Conservation (phyloP, 805 yeast genomes). For the Candida vartiovaarae region DNA sequence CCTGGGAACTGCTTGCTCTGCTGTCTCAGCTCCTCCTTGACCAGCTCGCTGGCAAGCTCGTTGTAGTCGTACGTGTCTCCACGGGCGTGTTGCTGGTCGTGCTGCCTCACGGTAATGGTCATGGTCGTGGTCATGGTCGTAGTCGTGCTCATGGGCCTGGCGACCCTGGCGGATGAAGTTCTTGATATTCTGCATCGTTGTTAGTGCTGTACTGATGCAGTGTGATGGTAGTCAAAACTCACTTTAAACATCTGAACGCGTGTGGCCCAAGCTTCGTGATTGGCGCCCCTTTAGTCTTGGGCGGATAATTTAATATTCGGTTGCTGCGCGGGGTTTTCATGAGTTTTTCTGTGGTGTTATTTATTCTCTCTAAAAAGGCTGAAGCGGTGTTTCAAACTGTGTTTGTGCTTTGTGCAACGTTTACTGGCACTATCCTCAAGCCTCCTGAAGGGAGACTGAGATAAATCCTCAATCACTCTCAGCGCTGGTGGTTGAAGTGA, state of each 20-base stretch:
- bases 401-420: no score
- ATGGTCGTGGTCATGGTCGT: background rate
- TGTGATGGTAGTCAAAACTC: background rate
- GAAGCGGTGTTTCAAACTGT: no score
- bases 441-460: no score
- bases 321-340: no score
- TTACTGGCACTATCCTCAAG: no score
- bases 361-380: no score
- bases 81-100: background rate
- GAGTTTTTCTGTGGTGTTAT: no score
- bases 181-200: constrained; percentile 28
- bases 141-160: constrained; percentile 24
- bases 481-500: no score
- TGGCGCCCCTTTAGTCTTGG: no score
- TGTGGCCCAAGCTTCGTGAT: no score
- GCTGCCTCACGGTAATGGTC: background rate
- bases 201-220: background rate
- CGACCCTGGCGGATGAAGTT: constrained; percentile 38
- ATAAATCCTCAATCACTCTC: no score
- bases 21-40: constrained; percentile 18
- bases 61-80: constrained; percentile 17
- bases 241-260: background rate
- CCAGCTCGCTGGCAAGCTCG: constrained; percentile 22
- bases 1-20: constrained; percentile 21
- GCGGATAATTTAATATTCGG: no score